Evolutionary conservation across 192 early-diverging fungal genomes (phyloP), one percentile per base, ranked within the genome.

Genomic region (Coemansia sp.): DNA sequence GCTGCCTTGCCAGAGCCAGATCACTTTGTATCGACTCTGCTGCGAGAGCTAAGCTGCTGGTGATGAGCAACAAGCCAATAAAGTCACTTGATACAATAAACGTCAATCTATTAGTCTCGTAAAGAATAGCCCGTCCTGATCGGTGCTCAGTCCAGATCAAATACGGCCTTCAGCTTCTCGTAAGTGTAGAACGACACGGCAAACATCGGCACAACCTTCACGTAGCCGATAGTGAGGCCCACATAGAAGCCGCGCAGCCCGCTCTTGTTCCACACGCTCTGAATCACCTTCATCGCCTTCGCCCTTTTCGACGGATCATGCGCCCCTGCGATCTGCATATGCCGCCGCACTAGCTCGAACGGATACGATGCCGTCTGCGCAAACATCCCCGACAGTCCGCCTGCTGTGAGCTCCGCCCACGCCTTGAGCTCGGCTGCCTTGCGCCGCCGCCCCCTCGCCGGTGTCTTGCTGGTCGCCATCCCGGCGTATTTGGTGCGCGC

Each of bases 151-250:
- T 81, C 78, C 8, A 81, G 37, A 53, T 81, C 78, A 22, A 75
- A 64, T 1, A 67, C 11, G 20, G 53, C 65, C 63, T 81, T 81
- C 29, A 81, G 72, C 60, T 65, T 75, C 29, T 95, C 90, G 73
- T 98, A 98, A 1, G 86, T 85, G 58, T 86, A 89, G 76, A 97
- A 97, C 19, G 85, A 86, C 19, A 94, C 87, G 7, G 91, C 94
- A 62, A 86, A 86, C 94, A 98, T 95, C 0, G 96, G 96, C 28
- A 86, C 86, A 3, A 98, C 90, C 72, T 98, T 98, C 65, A 98
- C 70, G 71, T 93, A 98, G 33, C 96, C 96, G 71, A 98, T 98
- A 28, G 87, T 93, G 45, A 98, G 80, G n/a, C 96, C 96, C 13
- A 98, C 93, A 85, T 88, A 98, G 74, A 97, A 96, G 7, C 96